phyloP scores from a whole-genome alignment of 2,329 filamentous ascomycete genomes.

The Endothia cerciana region DNA sequence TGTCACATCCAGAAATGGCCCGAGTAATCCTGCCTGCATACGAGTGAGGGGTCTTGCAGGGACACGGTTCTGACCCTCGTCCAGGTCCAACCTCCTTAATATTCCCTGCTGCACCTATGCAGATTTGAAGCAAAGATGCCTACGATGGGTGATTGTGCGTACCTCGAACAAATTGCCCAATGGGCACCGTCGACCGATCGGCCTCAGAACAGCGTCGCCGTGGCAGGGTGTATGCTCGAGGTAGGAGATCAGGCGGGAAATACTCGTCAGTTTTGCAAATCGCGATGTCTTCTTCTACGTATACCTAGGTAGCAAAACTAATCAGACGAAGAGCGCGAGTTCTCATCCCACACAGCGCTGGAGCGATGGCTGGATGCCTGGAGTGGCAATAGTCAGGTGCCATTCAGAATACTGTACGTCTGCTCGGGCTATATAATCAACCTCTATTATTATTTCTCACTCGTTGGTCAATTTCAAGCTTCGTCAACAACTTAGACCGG shows the following conservation, averaged over 20 bases:
- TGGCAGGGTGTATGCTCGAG: not conserved
- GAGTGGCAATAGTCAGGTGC: not conserved
- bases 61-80: not conserved
- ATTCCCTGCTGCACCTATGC: not conserved
- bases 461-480: not conserved
- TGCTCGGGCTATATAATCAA: not conserved
- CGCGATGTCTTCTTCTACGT: not conserved
- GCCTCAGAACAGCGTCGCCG: not conserved
- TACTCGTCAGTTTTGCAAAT: not conserved
- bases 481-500: not conserved
- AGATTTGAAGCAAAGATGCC: not conserved
- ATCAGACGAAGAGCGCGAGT: not conserved
- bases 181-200: not conserved
- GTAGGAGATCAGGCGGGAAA: not conserved
- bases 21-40: no score
- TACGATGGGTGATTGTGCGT: not conserved
- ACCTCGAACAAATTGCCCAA: not conserved
- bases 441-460: not conserved
- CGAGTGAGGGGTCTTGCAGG: not conserved
- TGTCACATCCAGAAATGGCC: no score
- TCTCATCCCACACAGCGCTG: not conserved
- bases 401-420: not conserved
- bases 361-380: not conserved
- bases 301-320: not conserved
- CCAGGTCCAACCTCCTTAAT: not conserved